Evolutionary conservation across 805 yeast genomes (phyloP).

Genomic region (Brettanomyces anomalus): DNA sequence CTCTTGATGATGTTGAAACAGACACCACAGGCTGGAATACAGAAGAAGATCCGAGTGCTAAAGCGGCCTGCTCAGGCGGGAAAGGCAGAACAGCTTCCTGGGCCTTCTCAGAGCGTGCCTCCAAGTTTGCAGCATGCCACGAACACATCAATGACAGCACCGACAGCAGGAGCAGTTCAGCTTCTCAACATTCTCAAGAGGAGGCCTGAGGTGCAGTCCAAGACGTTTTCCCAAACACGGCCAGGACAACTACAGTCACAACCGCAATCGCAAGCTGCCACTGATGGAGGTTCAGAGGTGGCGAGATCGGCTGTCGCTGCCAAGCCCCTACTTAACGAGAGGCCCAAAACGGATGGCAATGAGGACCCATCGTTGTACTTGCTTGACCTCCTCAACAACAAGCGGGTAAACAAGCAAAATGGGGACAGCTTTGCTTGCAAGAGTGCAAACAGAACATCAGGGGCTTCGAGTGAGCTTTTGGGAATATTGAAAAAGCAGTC

Average conservation of each 20-base stretch:
- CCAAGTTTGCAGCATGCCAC: no score
- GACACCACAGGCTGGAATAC: background rate
- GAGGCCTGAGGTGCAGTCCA: slow-evolving; percentile 3
- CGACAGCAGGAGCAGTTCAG: slow-evolving; percentile 24
- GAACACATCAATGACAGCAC: background rate
- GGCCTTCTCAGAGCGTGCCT: no score
- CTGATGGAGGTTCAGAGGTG: background rate
- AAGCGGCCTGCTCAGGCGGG: background rate
- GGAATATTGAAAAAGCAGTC: background rate
- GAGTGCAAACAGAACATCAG: background rate
- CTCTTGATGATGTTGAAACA: background rate
- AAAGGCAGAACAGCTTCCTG: no score
- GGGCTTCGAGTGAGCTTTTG: background rate
- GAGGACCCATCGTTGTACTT: slow-evolving; percentile 4
- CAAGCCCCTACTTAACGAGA: background rate
- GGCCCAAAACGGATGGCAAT: background rate
- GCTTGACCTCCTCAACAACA: slow-evolving; percentile 6
- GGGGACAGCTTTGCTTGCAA: background rate
- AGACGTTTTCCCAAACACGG: background rate
- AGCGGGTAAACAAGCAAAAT: background rate
- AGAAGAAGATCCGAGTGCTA: background rate
- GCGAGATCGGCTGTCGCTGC: background rate
- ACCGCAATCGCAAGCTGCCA: background rate
- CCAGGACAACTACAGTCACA: background rate
- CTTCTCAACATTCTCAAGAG: slow-evolving; percentile 22